Conservation (phyloP, 345 rosid genomes). For the Acer yangbiense region DNA sequence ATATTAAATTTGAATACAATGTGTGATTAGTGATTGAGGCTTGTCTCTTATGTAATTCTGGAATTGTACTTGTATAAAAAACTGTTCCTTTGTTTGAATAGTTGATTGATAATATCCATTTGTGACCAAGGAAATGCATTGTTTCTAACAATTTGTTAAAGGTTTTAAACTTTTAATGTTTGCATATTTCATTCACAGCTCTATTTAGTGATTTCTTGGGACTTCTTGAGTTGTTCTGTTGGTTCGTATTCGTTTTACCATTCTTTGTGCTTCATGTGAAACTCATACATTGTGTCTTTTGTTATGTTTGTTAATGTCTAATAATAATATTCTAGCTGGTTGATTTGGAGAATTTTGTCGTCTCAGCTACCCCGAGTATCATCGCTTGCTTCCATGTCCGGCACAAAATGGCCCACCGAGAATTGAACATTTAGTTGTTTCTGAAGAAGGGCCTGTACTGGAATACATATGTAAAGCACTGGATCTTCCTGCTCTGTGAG, state of each 20-base stretch:
- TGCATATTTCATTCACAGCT: too few relatives aligned
- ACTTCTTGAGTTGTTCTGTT: neutral
- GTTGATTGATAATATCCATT: too few relatives aligned
- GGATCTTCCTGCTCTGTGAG: conserved; percentile 89
- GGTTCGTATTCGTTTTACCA: neutral
- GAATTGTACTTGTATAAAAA: neutral
- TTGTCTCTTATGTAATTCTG: neutral
- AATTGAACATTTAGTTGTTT: conserved; percentile 81
- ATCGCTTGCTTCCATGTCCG: conserved; percentile 81
- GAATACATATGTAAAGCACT: conserved; percentile 63
- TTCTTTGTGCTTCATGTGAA: neutral
- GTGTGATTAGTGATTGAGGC: neutral
- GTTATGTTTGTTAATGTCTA: neutral
- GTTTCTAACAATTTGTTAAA: neutral
- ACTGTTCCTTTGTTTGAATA: too few relatives aligned
- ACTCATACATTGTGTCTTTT: neutral
- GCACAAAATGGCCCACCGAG: conserved; percentile 58
- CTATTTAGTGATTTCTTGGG: neutral
- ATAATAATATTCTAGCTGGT: neutral
- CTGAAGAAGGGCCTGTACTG: conserved; percentile 59
- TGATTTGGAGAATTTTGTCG: conserved; percentile 3
- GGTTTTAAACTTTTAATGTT: too few relatives aligned
- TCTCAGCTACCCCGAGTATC: conserved; percentile 64
- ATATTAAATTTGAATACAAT: too few relatives aligned
- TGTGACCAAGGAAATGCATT: neutral